A percentile compares a stretch with the other conserved stretches of the same genome.
Conservation (phyloP, 2,329 filamentous ascomycete genomes). For the Neurospora sp. region DNA sequence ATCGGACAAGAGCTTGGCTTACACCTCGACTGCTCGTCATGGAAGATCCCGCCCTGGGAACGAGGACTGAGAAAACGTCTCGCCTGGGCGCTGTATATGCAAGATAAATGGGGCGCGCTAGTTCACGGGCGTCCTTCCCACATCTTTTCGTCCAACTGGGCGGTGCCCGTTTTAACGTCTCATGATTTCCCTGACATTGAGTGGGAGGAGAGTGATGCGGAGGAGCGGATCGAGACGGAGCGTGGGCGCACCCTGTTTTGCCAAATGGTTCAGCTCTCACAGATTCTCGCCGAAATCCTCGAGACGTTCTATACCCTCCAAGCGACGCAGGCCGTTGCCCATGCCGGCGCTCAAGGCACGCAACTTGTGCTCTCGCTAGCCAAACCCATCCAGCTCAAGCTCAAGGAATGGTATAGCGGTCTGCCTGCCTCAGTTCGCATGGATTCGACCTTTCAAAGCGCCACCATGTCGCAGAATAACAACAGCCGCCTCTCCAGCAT, state of each 20-base stretch:
- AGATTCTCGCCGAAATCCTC: slow-evolving; percentile 69
- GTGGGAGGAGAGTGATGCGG: slow-evolving; percentile 50
- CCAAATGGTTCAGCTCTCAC: slow-evolving; percentile 66
- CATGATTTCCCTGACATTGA: slow-evolving; percentile 68
- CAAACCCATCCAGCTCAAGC: slow-evolving; percentile 72
- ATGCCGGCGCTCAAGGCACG: slow-evolving; percentile 60
- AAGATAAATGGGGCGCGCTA: slow-evolving; percentile 78
- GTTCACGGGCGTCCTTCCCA: slow-evolving; percentile 82
- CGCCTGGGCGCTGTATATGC: slow-evolving; percentile 87
- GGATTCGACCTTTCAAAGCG: slow-evolving; percentile 45
- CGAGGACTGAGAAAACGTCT: slow-evolving; percentile 74
- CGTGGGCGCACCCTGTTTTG: slow-evolving; percentile 61
- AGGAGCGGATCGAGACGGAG: slow-evolving; percentile 56
- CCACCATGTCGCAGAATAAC: slow-evolving; percentile 23
- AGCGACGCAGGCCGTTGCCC: slow-evolving; percentile 59
- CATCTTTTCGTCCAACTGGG: slow-evolving; percentile 62
- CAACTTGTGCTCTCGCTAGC: slow-evolving; percentile 64
- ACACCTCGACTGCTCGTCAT: slow-evolving; percentile 76
- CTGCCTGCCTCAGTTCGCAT: slow-evolving; percentile 57
- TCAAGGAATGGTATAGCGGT: slow-evolving; percentile 72
- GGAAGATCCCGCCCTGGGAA: slow-evolving; percentile 86
- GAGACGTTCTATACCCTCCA: slow-evolving; percentile 75
- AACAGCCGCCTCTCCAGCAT: slow-evolving; percentile 45
- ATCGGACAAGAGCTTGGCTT: slow-evolving; percentile 80
- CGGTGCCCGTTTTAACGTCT: slow-evolving; percentile 53